A percentile compares a stretch with the other conserved stretches of the same genome.
Conservation (phyloP, 495 filamentous ascomycete genomes). For the Aspergillus indologenus region DNA sequence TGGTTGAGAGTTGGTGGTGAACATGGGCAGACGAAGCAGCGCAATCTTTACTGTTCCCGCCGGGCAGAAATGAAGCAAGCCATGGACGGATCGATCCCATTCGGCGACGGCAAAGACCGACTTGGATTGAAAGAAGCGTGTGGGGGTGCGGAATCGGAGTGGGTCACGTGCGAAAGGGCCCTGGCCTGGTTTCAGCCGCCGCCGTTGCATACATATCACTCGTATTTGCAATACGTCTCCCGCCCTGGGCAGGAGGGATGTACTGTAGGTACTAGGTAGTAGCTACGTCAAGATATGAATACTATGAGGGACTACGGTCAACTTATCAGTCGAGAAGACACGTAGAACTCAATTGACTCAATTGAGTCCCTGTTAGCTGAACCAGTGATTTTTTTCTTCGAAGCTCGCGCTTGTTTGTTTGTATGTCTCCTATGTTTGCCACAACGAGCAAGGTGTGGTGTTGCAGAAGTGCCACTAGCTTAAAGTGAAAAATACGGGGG, state of each 20-base stretch:
- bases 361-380: background rate
- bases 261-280: background rate
- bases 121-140: no score
- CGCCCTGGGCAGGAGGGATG: background rate
- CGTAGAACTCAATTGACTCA: background rate
- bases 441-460: background rate
- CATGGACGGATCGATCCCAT: background rate
- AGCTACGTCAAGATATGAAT: background rate
- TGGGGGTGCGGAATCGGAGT: constrained; percentile 15
- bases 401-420: background rate
- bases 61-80: background rate
- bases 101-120: background rate
- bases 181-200: background rate
- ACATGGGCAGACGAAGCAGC: constrained; percentile 9
- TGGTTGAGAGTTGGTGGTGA: background rate
- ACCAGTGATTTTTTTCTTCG: background rate
- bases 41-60: background rate
- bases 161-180: constrained; percentile 24
- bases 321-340: background rate
- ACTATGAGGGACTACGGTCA: background rate
- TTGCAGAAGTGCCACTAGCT: background rate
- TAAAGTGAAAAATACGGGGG: constrained; percentile 15
- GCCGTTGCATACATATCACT: background rate
- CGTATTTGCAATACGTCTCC: constrained; percentile 21
- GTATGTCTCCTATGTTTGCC: background rate